Evolutionary conservation across 2,329 filamentous ascomycete species (phyloP).

Genomic region (Hymenoscyphus linearis): DNA sequence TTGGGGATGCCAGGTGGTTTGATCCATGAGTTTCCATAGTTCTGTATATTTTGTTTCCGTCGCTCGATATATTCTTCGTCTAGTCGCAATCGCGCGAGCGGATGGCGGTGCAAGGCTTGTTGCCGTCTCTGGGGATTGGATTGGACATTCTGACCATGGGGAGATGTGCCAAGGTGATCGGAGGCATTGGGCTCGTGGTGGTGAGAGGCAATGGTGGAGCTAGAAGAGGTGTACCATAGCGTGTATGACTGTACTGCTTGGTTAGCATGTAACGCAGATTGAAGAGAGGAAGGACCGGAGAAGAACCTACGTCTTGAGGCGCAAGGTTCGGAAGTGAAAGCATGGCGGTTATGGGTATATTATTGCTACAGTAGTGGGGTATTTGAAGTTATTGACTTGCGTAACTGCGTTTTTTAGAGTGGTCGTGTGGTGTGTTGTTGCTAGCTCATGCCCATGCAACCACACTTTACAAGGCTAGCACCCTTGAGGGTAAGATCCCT

Average conservation of each 20-base stretch:
- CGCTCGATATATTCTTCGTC: slow-evolving; percentile 75
- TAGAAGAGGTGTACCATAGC: slow-evolving; percentile 66
- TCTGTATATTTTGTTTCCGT: slow-evolving; percentile 74
- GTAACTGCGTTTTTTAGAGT: neutral
- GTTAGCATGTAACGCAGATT: slow-evolving; percentile 17
- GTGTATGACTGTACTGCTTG: slow-evolving; percentile 55
- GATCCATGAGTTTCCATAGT: slow-evolving; percentile 87
- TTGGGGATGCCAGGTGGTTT: slow-evolving; percentile 83
- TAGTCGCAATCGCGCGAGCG: slow-evolving; percentile 62
- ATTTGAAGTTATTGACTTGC: neutral
- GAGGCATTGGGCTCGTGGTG: slow-evolving; percentile 31
- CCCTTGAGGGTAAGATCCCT: neutral
- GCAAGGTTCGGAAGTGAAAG: slow-evolving; percentile 61
- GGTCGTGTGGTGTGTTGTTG: neutral
- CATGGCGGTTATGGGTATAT: slow-evolving; percentile 32
- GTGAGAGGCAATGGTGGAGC: slow-evolving; percentile 35
- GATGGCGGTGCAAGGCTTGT: slow-evolving; percentile 49
- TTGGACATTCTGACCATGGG: slow-evolving; percentile 21
- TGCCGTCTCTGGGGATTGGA: slow-evolving; percentile 34
- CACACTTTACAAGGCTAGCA: neutral
- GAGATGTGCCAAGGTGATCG: slow-evolving; percentile 13
- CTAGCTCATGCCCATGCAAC: neutral
- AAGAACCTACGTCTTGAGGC: slow-evolving; percentile 63
- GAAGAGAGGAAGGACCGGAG: neutral
- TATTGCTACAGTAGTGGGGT: neutral